These are phyloP conservation scores for Gnomoniopsis smithogilvyi DNA, from an alignment of 2,329 filamentous ascomycete genomes.

Conservation along the genomic window DNA sequence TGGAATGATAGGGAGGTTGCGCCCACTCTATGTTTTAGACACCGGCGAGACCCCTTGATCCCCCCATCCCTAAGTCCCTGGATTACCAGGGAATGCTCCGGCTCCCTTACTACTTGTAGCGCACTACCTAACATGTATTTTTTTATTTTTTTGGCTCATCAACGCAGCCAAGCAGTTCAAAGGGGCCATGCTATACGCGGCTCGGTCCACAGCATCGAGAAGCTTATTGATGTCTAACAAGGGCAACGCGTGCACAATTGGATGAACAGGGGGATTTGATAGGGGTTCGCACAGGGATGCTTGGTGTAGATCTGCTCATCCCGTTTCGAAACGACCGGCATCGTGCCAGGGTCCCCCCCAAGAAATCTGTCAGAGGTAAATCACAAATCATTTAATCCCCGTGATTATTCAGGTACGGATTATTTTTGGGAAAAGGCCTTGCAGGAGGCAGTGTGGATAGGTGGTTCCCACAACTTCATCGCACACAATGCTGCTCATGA, in stretches of 20 bases:
- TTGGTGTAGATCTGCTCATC: background rate
- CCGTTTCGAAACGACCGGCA: conserved; percentile 2
- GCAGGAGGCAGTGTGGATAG: background rate
- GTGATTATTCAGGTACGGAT: background rate
- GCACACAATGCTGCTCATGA: too few species aligned
- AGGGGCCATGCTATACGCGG: background rate
- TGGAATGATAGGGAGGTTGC: conserved; percentile 2
- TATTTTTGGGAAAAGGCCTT: background rate
- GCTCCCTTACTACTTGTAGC: background rate
- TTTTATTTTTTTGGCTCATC: background rate
- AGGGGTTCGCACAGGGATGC: background rate
- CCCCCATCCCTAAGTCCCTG: background rate
- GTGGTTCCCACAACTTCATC: too few species aligned
- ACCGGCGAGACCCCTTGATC: background rate
- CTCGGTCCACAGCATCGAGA: background rate
- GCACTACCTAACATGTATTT: background rate
- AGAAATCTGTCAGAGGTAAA: background rate
- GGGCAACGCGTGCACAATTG: background rate
- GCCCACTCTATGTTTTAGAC: conserved; percentile 1
- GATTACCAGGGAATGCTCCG: background rate
- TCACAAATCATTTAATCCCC: background rate
- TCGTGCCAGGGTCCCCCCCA: background rate
- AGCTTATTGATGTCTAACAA: background rate
- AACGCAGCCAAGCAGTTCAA: background rate
- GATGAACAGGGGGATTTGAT: background rate